Base-by-base conservation (phyloP, 78 protist species). In the Dictyostelium purpureum region DNA sequence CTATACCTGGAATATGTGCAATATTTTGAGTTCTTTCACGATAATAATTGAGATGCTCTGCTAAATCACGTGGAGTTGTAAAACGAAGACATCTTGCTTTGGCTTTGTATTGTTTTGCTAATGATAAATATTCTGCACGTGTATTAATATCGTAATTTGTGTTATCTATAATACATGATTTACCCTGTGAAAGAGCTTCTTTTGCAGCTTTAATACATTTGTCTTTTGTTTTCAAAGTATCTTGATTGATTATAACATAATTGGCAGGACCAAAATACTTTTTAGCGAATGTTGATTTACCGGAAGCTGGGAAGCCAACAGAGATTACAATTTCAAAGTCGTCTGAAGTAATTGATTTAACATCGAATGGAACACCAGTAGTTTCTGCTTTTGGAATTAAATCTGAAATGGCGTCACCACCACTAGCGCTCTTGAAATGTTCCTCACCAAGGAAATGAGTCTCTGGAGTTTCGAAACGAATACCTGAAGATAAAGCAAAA, bases 381-480 rank as follows among this genome's bases (percentile, higher is more conserved):
- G 73, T 61, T 26, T 71, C 45, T 3, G 45, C 87, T 12, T 33
- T 78, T 38, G 75, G 87, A 31, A 61, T 38, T 28, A 33, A 31
- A 5, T 31, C 21, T 19, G 18, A n/a, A 0, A 28, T 31, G 2
- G 24, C 24, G 28, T 66, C 57, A 21, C 10, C 49, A 59, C 82
- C 82, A 37, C 54, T 31, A 4, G 66, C 70, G 7, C 88, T 78
- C 35, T 47, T 51, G 0, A 95, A 70, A 24, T 37, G 79, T 19
- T 1, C 12, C 31, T 93, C 77, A 40, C 76, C 88, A 63, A 85
- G 19, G 77, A 96, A 96, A 57, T 93, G 79, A 49, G 73, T 94
- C 28, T 96, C 97, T 6, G 97, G 97, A 16, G 97, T 96, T 38
- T 67, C 26, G 42, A 96, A 96, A 37, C 47, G 19, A 63, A 95